Evolutionary conservation across 139 green algal genomes (phyloP).

Genomic region (Parachlorella kessleri): DNA sequence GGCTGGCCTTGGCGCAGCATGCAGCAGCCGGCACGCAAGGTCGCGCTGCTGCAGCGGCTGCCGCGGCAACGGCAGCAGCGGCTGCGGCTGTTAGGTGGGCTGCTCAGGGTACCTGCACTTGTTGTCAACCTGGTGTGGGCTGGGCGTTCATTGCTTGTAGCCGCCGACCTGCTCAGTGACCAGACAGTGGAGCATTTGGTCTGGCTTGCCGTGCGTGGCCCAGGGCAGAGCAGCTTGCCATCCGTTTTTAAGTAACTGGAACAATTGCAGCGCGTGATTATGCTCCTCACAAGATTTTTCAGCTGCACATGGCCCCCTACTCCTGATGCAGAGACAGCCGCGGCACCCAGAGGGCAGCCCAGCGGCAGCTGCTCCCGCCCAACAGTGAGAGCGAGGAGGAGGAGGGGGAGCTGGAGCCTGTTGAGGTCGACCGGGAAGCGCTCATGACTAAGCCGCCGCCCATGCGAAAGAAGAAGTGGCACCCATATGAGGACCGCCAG

Average conservation of each 20-base stretch:
- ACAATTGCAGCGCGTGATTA: not conserved
- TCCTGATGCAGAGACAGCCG: not conserved
- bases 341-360: too few species aligned
- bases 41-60: not conserved
- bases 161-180: too few species aligned
- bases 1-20: not conserved
- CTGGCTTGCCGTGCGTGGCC: too few species aligned
- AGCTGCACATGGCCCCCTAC: not conserved
- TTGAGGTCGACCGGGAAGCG: not conserved
- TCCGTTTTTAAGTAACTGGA: not conserved
- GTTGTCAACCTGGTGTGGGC: not conserved
- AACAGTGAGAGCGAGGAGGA: not conserved
- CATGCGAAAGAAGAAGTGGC: slow-evolving; percentile 33
- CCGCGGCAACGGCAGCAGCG: not conserved
- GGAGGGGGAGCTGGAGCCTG: not conserved
- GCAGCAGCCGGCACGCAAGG: slow-evolving; percentile 2
- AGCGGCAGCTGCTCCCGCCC: not conserved
- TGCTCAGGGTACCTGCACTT: not conserved
- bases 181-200: too few species aligned
- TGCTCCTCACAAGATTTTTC: not conserved
- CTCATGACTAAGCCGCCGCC: not conserved
- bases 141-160: not conserved
- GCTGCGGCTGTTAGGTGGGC: not conserved
- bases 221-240: not conserved
- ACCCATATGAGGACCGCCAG: slow-evolving; percentile 30